Percentiles rank a stretch among this genome's conserved stretches.
Conservation (phyloP, 176 grass and related monocot genomes). For the Rhynchospora tenuis region DNA sequence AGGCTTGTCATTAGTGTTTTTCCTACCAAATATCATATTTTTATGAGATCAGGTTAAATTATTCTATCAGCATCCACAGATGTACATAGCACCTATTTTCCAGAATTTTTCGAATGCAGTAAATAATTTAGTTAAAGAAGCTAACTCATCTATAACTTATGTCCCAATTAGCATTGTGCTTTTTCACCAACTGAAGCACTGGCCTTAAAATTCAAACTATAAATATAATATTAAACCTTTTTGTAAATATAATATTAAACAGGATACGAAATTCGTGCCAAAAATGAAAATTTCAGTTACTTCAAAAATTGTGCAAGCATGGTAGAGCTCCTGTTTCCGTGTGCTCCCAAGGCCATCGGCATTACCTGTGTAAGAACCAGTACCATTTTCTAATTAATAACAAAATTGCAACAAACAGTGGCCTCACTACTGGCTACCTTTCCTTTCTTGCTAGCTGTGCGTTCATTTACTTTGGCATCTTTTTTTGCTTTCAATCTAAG, state of each 20-base stretch:
- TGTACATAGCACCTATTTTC: neutral
- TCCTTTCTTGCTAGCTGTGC: neutral
- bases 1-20: neutral
- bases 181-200: neutral
- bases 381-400: slow-evolving; percentile 3
- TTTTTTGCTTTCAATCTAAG: neutral
- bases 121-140: neutral
- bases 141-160: neutral
- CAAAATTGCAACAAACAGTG: neutral
- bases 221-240: slow-evolving; percentile 4
- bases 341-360: slow-evolving; percentile 74
- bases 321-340: slow-evolving; percentile 66
- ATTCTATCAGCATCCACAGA: neutral
- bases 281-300: slow-evolving; percentile 17
- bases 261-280: neutral
- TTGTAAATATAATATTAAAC: neutral
- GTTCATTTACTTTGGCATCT: neutral
- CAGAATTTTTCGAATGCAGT: neutral
- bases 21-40: neutral
- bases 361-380: slow-evolving; percentile 45
- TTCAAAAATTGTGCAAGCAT: slow-evolving; percentile 51
- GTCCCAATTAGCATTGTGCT: neutral
- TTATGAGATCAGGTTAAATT: neutral
- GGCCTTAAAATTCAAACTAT: neutral
- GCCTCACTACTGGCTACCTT: neutral